Evolutionary conservation across 2,329 filamentous ascomycete genomes (phyloP).

Genomic region (Rugonectria rugulosa): DNA sequence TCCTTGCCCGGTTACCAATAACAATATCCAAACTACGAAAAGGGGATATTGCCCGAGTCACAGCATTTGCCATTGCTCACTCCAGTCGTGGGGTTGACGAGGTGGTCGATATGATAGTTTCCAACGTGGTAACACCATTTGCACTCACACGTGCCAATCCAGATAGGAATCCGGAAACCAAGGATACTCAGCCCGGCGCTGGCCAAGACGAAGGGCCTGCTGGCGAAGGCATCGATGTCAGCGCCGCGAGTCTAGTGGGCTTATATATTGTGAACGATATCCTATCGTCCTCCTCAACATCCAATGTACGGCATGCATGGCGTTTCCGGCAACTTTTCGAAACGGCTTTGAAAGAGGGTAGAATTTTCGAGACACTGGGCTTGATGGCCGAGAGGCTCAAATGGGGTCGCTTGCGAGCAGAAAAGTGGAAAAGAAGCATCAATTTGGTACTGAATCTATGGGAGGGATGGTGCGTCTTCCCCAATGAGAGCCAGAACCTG

Average conservation of each 20-base stretch:
- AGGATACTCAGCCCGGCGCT: slow-evolving; percentile 36
- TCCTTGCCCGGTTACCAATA: slow-evolving; percentile 83
- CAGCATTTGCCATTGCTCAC: slow-evolving; percentile 88
- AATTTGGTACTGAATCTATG: slow-evolving; percentile 73
- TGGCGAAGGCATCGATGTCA: slow-evolving; percentile 65
- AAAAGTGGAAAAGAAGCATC: slow-evolving; percentile 85
- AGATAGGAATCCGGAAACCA: slow-evolving; percentile 51
- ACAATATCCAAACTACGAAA: slow-evolving; percentile 77
- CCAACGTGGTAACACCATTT: slow-evolving; percentile 82
- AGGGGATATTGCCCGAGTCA: slow-evolving; percentile 85
- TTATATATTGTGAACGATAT: slow-evolving; percentile 83
- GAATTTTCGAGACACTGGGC: slow-evolving; percentile 79
- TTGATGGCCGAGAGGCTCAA: slow-evolving; percentile 72
- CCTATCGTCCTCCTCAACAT: slow-evolving; percentile 77
- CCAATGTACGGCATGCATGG: slow-evolving; percentile 84
- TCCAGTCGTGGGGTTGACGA: slow-evolving; percentile 86
- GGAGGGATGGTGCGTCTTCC: slow-evolving; percentile 77
- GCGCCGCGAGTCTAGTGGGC: slow-evolving; percentile 77
- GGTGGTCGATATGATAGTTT: slow-evolving; percentile 86
- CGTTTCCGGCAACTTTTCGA: slow-evolving; percentile 86
- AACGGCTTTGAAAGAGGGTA: slow-evolving; percentile 69
- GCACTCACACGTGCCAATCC: slow-evolving; percentile 76
- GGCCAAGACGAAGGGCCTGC: slow-evolving; percentile 47
- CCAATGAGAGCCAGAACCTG: slow-evolving; percentile 73
- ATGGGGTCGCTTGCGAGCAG: slow-evolving; percentile 83